phyloP scores from a whole-genome alignment of 2,329 filamentous ascomycete genomes.

The Cladosporium velox region DNA sequence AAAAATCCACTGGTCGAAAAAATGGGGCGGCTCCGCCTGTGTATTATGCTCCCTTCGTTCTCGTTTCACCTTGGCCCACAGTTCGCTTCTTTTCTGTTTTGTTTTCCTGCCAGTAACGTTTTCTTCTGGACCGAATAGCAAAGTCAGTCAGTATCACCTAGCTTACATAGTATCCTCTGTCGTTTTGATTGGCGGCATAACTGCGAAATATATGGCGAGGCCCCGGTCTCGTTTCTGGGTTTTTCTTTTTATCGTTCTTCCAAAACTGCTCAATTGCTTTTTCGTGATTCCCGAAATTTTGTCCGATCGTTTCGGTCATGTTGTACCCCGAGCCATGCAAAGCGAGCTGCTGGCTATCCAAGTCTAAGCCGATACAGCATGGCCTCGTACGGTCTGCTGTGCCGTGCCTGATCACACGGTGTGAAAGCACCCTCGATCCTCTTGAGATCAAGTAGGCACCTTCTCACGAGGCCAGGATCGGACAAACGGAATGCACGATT shows the following conservation, averaged over 20 bases:
- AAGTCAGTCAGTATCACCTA: neutral
- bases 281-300: too few relatives aligned
- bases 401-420: too few relatives aligned
- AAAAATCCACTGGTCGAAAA: neutral
- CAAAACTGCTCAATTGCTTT: neutral
- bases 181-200: neutral
- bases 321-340: too few relatives aligned
- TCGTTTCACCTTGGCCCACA: neutral
- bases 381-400: too few relatives aligned
- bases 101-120: neutral
- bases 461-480: too few relatives aligned
- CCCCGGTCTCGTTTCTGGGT: slow-evolving; percentile 8
- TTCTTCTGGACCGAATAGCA: neutral
- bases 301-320: too few relatives aligned
- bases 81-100: too few relatives aligned
- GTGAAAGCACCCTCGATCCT: too few relatives aligned
- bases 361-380: too few relatives aligned
- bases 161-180: neutral
- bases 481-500: too few relatives aligned
- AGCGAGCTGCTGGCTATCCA: too few relatives aligned
- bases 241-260: neutral
- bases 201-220: slow-evolving; percentile 13
- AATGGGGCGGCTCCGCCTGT: slow-evolving; percentile 10
- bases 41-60: neutral
- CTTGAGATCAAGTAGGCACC: too few relatives aligned